phyloP scores from a whole-genome alignment of 2,329 filamentous ascomycete genomes.

The Exophiala sp. region DNA sequence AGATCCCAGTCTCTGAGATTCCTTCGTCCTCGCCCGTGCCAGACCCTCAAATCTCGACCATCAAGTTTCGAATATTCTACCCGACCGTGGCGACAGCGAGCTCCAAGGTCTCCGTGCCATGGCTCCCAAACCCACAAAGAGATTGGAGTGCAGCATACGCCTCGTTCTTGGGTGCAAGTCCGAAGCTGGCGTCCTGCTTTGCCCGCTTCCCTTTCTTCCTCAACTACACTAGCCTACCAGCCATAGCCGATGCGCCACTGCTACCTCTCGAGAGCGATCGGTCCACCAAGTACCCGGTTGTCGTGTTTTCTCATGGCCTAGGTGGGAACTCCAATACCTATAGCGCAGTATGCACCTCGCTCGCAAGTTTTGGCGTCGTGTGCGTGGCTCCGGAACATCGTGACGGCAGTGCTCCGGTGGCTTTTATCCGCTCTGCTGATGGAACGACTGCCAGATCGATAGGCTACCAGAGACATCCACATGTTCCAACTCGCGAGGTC shows the following conservation, averaged over 20 bases:
- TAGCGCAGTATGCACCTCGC: constrained; percentile 70
- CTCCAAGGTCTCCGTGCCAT: constrained; percentile 56
- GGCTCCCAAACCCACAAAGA: constrained; percentile 72
- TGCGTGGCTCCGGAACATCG: constrained; percentile 78
- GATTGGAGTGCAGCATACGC: constrained; percentile 70
- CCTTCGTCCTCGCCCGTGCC: constrained; percentile 47
- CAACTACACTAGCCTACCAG: constrained; percentile 30
- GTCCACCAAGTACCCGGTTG: constrained; percentile 64
- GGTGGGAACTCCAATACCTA: constrained; percentile 78
- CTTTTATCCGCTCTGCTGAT: constrained; percentile 56
- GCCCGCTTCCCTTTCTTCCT: constrained; percentile 26
- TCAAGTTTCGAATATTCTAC: constrained; percentile 79
- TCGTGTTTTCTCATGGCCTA: constrained; percentile 80
- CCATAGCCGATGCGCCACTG: constrained; percentile 48
- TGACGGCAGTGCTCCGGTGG: constrained; percentile 72
- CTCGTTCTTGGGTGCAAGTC: constrained; percentile 60
- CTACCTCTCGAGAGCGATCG: constrained; percentile 43
- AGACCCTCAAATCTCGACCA: constrained; percentile 58
- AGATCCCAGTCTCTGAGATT: constrained; percentile 60
- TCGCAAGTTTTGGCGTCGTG: constrained; percentile 74
- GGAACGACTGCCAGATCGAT: constrained; percentile 37
- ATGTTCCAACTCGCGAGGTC: constrained; percentile 59
- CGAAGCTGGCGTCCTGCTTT: constrained; percentile 18
- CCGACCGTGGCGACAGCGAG: constrained; percentile 49
- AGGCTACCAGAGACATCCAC: constrained; percentile 43